Base-by-base conservation (phyloP, 1,284 basidiomycete species). In the Cryptococcus jaspeensis region DNA sequence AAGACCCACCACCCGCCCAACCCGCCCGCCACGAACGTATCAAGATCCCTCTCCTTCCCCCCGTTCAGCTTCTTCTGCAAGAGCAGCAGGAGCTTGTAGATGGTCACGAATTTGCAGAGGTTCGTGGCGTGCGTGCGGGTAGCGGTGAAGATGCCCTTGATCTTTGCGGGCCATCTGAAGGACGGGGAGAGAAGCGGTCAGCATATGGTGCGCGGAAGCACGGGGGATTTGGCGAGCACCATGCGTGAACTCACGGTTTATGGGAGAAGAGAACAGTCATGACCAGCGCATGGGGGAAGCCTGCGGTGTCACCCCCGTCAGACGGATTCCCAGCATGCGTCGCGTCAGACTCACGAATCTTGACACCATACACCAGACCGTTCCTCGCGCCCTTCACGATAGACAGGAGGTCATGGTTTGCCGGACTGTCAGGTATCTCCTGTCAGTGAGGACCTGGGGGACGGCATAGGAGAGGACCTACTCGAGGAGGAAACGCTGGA, bases 241-340 rank as follows among this genome's bases (percentile, higher is more conserved):
- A 32, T 15, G 16, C 35, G 5, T 18, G 40, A 0, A 84, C 89
- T 75, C 64, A 92, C 88, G 90, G 85, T 81, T 89, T 90, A 58
- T 88, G 85, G 32, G 89, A 88, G 71, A 99, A 99, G 28, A 99
- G 81, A 59, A 97, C 84, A n/a, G 92, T 89, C 95, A 99, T 99
- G 55, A 99, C 88, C 25, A 99, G 81, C 2, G 96, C 95, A 83
- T 99, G 96, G n/a, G 96, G 96, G 73, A 96, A 96, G 45, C 81
- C 71, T 74, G 25, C 4, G 5, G 8, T 2, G 45, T 36, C 45
- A 47, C 23, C 23, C 3, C 18, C 20, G 32, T 28, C 32, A 16
- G 25, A 47, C n/a, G 18, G 13, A 13, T 32, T 47, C 45, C 4
- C 4, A 38, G n/a, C 36, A 48, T 39, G 42, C 16, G 18, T 40